phyloP scores from a whole-genome alignment of 2,329 filamentous ascomycete genomes.

The Nigrograna mackinnonii region DNA sequence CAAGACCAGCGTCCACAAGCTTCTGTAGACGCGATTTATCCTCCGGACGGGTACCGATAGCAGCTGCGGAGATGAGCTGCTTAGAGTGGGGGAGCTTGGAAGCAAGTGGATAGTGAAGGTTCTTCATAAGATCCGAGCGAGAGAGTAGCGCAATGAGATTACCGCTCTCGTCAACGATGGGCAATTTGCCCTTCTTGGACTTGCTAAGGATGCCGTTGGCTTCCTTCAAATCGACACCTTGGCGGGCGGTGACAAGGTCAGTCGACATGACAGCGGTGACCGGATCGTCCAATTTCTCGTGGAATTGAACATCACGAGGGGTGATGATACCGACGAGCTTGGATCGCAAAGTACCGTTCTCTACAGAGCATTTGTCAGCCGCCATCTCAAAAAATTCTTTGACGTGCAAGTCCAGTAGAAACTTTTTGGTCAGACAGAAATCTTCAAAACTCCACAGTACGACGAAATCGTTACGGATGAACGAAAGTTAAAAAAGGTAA shows the following conservation, averaged over 20 bases:
- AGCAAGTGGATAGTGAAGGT: constrained; percentile 92
- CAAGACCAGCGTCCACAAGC: constrained; percentile 91
- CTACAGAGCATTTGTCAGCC: constrained; percentile 54
- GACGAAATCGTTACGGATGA: constrained; percentile 94
- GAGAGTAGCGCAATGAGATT: constrained; percentile 65
- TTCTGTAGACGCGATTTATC: constrained; percentile 86
- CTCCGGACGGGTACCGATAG: constrained; percentile 92
- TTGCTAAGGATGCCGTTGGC: constrained; percentile 91
- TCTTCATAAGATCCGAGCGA: constrained; percentile 93
- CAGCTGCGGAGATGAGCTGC: constrained; percentile 93
- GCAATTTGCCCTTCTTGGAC: constrained; percentile 98
- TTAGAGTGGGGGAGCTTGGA: constrained; percentile 97
- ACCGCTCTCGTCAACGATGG: constrained; percentile 80
- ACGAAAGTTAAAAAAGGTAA: constrained; percentile 96
- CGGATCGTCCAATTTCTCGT: constrained; percentile 70
- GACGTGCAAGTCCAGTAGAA: constrained; percentile 1
- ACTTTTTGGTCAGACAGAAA: constrained; percentile 54
- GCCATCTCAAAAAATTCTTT: constrained; percentile 3
- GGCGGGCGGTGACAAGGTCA: constrained; percentile 84
- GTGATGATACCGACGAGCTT: constrained; percentile 98
- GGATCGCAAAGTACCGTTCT: constrained; percentile 88
- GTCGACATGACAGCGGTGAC: constrained; percentile 94
- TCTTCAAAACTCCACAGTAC: constrained; percentile 75
- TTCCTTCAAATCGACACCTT: constrained; percentile 81
- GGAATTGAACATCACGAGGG: constrained; percentile 97